Conservation (phyloP, 768 basidiomycete species). For the Auriscalpium vulgare region DNA sequence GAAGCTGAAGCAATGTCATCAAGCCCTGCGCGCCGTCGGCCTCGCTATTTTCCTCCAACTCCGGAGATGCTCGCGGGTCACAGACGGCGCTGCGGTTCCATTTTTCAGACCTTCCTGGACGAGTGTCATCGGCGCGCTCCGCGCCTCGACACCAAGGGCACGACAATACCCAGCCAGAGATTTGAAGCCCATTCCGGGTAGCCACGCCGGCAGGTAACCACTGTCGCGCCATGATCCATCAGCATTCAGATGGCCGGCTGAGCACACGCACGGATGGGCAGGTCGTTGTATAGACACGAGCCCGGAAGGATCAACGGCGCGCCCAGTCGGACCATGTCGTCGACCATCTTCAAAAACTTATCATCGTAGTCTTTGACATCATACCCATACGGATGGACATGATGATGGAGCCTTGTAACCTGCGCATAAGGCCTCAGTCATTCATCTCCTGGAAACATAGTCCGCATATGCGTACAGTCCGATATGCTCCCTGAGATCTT, state of each 20-base stretch:
- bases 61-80: neutral
- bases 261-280: slow-evolving; percentile 3
- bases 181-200: slow-evolving; percentile 4
- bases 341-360: neutral
- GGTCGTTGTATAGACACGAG: neutral
- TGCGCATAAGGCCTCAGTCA: neutral
- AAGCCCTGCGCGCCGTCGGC: too few species aligned
- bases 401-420: neutral
- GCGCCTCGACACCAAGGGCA: neutral
- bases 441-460: neutral
- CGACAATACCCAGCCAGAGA: neutral
- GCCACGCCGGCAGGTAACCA: slow-evolving; percentile 7
- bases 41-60: too few species aligned
- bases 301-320: neutral
- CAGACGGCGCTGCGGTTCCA: too few species aligned
- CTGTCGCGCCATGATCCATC: neutral
- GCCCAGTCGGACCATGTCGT: neutral
- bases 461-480: neutral
- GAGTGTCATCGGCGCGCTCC: neutral
- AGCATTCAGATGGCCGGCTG: neutral
- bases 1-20: too few species aligned
- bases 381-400: neutral
- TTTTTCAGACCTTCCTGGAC: neutral
- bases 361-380: neutral
- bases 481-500: neutral